Conservation (phyloP, 2,329 filamentous ascomycete genomes). For the Geosmithia morbida region DNA sequence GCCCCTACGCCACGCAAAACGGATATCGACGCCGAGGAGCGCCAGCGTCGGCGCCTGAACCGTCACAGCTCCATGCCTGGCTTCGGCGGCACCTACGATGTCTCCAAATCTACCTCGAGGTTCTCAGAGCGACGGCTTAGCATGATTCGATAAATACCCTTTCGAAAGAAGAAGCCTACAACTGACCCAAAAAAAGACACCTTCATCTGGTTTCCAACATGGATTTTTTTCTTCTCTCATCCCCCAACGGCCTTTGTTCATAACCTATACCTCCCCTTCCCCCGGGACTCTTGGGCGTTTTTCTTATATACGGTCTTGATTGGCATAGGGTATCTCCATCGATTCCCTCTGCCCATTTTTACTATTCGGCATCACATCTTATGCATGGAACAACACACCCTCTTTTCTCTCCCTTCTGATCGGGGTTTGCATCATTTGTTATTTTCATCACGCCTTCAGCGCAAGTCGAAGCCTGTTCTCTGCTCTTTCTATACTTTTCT, state of each 20-base stretch:
- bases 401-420: background rate
- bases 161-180: background rate
- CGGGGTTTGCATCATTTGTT: background rate
- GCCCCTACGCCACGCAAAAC: constrained; percentile 5
- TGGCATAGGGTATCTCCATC: too few relatives aligned
- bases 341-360: too few relatives aligned
- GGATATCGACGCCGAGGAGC: background rate
- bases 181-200: background rate
- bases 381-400: background rate
- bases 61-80: constrained; percentile 41
- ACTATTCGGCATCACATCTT: background rate
- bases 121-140: constrained; percentile 26
- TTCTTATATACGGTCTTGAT: too few relatives aligned
- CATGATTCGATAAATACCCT: constrained; percentile 17
- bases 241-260: too few relatives aligned
- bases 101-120: constrained; percentile 17
- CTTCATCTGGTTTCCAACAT: too few relatives aligned
- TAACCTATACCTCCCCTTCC: too few relatives aligned
- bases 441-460: background rate
- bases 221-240: too few relatives aligned
- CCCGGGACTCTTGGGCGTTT: too few relatives aligned
- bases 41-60: constrained; percentile 33
- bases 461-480: background rate
- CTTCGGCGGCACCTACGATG: constrained; percentile 25
- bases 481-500: background rate